Base-by-base conservation (phyloP, 108 stramenopile species). In the Skeletonema potamos region DNA sequence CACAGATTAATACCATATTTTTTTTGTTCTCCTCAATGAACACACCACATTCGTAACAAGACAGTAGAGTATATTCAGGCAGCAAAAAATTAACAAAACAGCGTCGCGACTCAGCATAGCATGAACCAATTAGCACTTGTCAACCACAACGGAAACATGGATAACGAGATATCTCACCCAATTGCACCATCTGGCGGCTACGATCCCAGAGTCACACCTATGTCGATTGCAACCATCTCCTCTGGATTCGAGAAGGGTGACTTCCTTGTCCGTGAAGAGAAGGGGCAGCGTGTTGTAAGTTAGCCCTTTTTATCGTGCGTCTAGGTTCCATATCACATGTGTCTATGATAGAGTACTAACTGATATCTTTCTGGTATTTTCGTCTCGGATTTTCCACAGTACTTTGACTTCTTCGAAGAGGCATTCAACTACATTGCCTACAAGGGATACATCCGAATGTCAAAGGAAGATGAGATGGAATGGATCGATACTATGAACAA, bases 231-330 rank as follows among this genome's bases (percentile, higher is more conserved):
- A 41, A 94, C 93, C 70, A 91, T 94, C 71, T 88, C 87, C 10
- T 87, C 93, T 10, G 93, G 93, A 54, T 94, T 94, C 60, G 93
- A 94, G 81, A 93, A 94, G 83, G 93, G 93, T 46, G 93, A 94
- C 57, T 94, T 94, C 74, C 85, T 94, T 26, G 93, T 94, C 51
- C 82, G 93, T 41, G 93, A 94, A 63, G 93, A 94, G 67, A 90
- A 94, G 84, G 93, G 93, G 61, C 88, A 91, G 60, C 87, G 93
- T 27, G 90, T 94, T 0, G 91, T 90, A 66, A 90, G 91, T 93
- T 54, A 88, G 88, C 34, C 34, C 9, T 36, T 36, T 36, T 37
- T 37, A 12, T 37, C 10, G 36, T 11, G 36, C 12, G 0, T 18
- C n/a, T 26, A 13, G 24, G 10, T 56, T 26, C 24, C 54, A 26